Percentiles rank a stretch among this genome's conserved stretches.
These are phyloP conservation scores for Liquidambar formosana DNA, from an alignment of 164 flowering plant genomes.

Conservation along the genomic window DNA sequence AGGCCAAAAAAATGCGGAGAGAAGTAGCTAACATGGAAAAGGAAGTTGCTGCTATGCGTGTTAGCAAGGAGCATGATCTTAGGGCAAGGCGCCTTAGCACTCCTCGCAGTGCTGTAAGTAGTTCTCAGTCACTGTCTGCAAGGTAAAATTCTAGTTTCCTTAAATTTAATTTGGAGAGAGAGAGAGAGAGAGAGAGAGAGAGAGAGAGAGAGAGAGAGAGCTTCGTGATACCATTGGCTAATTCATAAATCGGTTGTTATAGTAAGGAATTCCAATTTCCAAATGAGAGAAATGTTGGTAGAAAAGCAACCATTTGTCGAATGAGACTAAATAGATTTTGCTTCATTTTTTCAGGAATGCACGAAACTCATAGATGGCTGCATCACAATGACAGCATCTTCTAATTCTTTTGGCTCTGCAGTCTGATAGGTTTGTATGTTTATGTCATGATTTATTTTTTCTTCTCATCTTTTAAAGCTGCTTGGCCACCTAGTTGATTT, in stretches of 20 bases:
- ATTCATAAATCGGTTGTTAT: too few relatives aligned
- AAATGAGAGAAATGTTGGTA: neutral
- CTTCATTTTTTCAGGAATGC: conserved; percentile 25
- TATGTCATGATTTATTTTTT: neutral
- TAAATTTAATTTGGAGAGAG: neutral
- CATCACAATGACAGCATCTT: neutral
- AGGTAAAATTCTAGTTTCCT: conserved; percentile 29
- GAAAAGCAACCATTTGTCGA: neutral
- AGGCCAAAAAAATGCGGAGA: conserved; percentile 74
- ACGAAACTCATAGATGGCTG: conserved; percentile 15
- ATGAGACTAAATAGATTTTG: neutral
- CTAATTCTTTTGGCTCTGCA: neutral
- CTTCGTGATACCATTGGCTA: too few relatives aligned
- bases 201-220: too few relatives aligned
- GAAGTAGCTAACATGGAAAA: conserved; percentile 74
- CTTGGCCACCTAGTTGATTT: conserved; percentile 10
- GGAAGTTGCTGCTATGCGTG: conserved; percentile 64
- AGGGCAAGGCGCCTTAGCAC: conserved; percentile 36
- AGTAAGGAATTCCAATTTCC: too few relatives aligned
- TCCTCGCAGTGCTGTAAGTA: conserved; percentile 41
- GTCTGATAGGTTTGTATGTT: neutral
- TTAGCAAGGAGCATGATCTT: conserved; percentile 45
- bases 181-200: too few relatives aligned
- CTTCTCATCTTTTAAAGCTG: neutral
- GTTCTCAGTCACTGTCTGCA: conserved; percentile 38